Conservation (phyloP, 2,329 filamentous ascomycete species). For the Venturia nashicola region DNA sequence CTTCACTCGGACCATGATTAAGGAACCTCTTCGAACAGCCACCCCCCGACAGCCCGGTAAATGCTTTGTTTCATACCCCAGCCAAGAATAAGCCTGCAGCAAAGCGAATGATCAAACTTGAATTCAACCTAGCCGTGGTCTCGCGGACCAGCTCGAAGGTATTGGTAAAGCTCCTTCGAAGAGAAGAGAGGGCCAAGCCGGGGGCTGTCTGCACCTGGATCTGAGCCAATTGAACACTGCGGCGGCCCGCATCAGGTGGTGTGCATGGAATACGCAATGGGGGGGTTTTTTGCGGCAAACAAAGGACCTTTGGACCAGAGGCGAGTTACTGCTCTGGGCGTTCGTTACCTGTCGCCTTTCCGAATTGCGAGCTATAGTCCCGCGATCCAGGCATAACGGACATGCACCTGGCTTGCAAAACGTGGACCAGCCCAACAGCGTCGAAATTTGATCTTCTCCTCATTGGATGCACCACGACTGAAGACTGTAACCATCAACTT, state of each 20-base stretch:
- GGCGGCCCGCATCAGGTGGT: constrained; percentile 2
- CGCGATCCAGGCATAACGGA: constrained; percentile 3
- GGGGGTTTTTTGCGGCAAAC: not conserved
- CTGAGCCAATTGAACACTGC: constrained; percentile 5
- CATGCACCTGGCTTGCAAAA: not conserved
- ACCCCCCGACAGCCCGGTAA: constrained; percentile 9
- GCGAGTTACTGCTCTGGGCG: no score
- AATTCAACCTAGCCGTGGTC: constrained; percentile 3
- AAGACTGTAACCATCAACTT: not conserved
- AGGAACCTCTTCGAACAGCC: not conserved
- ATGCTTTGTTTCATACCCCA: constrained; percentile 11
- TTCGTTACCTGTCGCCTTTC: constrained; percentile 7
- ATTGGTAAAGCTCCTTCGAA: constrained; percentile 8
- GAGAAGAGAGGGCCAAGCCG: constrained; percentile 1
- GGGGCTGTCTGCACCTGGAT: constrained; percentile 2
- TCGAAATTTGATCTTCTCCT: not conserved
- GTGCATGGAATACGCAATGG: constrained; percentile 2
- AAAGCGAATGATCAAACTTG: constrained; percentile 9
- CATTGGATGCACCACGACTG: not conserved
- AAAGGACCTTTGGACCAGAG: constrained; percentile 3
- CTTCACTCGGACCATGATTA: not conserved
- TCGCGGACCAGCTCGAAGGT: not conserved
- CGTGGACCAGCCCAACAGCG: not conserved
- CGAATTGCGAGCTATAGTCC: not conserved
- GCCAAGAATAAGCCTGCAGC: constrained; percentile 9